Evolutionary conservation across 495 filamentous ascomycete species (phyloP).

Genomic region (Lasiosphaeria ovina): DNA sequence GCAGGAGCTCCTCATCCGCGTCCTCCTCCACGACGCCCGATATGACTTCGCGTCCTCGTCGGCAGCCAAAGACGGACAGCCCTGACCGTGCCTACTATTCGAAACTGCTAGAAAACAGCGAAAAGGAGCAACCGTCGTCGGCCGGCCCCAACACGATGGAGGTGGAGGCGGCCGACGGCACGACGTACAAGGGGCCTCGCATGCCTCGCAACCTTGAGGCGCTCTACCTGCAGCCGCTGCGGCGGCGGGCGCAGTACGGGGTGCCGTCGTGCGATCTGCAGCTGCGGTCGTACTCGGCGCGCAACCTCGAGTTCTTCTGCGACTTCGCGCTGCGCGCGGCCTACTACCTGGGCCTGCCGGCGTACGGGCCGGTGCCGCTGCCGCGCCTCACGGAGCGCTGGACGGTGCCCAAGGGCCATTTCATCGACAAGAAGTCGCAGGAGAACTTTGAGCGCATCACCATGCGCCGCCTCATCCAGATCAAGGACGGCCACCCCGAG

Average conservation of each 20-base stretch:
- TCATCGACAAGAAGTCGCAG: constrained; percentile 94
- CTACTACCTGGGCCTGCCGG: constrained; percentile 87
- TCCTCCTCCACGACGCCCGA: no score
- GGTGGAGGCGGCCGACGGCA: no score
- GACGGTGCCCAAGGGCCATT: constrained; percentile 88
- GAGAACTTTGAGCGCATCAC: constrained; percentile 97
- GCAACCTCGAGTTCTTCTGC: constrained; percentile 89
- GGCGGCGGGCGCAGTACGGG: constrained; percentile 67
- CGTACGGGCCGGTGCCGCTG: constrained; percentile 83
- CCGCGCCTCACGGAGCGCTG: constrained; percentile 83
- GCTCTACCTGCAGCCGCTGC: constrained; percentile 79
- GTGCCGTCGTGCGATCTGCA: constrained; percentile 88
- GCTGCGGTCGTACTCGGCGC: constrained; percentile 84
- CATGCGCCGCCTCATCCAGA: constrained; percentile 81
- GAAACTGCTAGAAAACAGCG: no score
- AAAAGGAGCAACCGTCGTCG: no score
- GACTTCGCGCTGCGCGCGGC: constrained; percentile 94
- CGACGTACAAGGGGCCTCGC: constrained; percentile 14
- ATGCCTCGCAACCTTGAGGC: constrained; percentile 57
- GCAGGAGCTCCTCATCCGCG: no score
- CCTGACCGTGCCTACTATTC: no score
- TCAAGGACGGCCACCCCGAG: constrained; percentile 88
- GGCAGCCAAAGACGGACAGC: no score
- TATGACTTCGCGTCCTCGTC: no score
- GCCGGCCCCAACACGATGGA: no score